Percentiles rank a stretch among this genome's conserved stretches.
Evolutionary conservation across 169 alveolate species (phyloP).

Genomic region (Eimeria sp.): DNA sequence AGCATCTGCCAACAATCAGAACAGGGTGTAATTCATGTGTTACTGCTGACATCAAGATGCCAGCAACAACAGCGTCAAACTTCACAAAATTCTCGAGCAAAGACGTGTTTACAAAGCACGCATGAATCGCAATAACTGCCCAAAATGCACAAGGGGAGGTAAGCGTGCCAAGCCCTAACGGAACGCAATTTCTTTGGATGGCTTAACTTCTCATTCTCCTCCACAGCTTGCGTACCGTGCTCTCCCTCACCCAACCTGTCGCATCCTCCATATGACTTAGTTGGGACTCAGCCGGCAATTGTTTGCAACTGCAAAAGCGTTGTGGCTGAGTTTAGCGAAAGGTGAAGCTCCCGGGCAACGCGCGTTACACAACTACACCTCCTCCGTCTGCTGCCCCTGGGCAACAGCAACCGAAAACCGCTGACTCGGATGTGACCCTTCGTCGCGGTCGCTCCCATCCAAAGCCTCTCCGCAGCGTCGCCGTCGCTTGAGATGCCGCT

Average conservation of each 20-base stretch:
- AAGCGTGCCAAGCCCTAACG: not conserved
- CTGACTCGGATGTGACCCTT: not conserved
- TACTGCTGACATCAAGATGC: not conserved
- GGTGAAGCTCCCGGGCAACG: not conserved
- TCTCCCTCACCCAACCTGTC: not conserved
- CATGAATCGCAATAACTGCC: not conserved
- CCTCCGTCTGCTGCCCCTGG: constrained; percentile 9
- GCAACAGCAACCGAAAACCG: not conserved
- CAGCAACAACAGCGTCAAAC: not conserved
- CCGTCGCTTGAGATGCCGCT: constrained; percentile 41
- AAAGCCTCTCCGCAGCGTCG: constrained; percentile 44
- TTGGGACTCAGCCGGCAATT: not conserved
- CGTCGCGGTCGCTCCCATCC: constrained; percentile 53
- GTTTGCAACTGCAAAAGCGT: not conserved
- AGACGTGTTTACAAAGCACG: not conserved
- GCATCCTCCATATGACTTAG: not conserved
- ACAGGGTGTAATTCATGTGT: not conserved
- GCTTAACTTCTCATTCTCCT: not conserved
- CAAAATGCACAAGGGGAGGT: not conserved
- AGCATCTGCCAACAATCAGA: constrained; percentile 17
- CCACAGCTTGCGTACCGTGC: not conserved
- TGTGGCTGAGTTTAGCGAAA: not conserved
- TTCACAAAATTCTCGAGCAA: not conserved
- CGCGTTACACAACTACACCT: not conserved
- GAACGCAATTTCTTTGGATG: not conserved